Evolutionary conservation across 1,284 basidiomycete species (phyloP).

Genomic region (Cystobasidiaceae sp.): DNA sequence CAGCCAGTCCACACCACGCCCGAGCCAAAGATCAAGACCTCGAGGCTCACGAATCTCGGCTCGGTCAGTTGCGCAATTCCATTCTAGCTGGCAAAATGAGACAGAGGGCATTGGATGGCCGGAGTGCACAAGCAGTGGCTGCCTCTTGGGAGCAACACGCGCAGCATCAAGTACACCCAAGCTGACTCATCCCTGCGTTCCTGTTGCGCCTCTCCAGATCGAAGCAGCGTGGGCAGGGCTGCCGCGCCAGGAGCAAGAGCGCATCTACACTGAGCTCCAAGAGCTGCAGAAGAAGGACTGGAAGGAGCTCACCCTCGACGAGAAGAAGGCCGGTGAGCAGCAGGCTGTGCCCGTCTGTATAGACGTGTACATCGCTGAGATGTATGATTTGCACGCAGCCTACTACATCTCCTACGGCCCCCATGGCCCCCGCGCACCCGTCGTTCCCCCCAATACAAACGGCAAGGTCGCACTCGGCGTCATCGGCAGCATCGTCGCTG

Average conservation of each 20-base stretch:
- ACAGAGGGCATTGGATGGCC: background rate
- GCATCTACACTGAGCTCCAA: slow-evolving; percentile 84
- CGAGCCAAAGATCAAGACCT: slow-evolving; percentile 17
- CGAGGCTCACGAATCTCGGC: slow-evolving; percentile 16
- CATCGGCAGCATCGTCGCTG: slow-evolving; percentile 57
- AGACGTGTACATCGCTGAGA: no score
- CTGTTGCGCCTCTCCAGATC: slow-evolving; percentile 51
- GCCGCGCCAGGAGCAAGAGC: slow-evolving; percentile 69
- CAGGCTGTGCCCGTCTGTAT: no score
- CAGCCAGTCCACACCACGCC: slow-evolving; percentile 9
- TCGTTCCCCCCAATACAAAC: slow-evolving; percentile 65
- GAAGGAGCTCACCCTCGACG: slow-evolving; percentile 81
- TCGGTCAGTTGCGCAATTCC: background rate
- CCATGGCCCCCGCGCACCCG: slow-evolving; percentile 83
- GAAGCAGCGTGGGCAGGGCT: slow-evolving; percentile 88
- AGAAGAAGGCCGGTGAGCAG: slow-evolving; percentile 98
- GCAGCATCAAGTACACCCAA: background rate
- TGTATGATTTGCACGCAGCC: no score
- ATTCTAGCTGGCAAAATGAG: background rate
- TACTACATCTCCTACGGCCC: slow-evolving; percentile 98
- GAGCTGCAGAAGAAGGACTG: slow-evolving; percentile 92
- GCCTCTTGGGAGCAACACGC: no score
- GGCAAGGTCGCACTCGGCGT: slow-evolving; percentile 66
- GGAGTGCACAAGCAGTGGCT: background rate
- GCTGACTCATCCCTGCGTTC: background rate